Evolutionary conservation across 2,329 filamentous ascomycete genomes (phyloP), one percentile per base, ranked within the genome.

Genomic region (Fusarium irregulare): DNA sequence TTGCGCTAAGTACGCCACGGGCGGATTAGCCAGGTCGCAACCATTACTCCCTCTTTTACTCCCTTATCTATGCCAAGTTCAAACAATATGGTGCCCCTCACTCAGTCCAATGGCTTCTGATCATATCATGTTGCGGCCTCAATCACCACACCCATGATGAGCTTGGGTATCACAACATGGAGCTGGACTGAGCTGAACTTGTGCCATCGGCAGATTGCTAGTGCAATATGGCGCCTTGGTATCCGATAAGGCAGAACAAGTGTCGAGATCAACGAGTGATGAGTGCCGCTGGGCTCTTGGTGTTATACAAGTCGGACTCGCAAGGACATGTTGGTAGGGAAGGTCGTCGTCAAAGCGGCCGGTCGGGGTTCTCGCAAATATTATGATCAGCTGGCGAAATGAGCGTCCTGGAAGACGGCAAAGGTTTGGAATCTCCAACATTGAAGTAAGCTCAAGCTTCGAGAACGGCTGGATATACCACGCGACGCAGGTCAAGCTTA

Each of bases 401-500:
- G 6, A 37, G n/a, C 16, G 27, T 51, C 21, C 16, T 30, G 14
- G 40, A 28, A 30, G 14, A 50, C 27, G 30, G 11, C 20, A n/a
- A 27, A 37, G 21, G 10, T 16, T 27, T 68, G 14, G 16, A 34
- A n/a, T 12, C 13, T 37, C 34, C 13, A n/a, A 60, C 45, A 51
- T 70, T 14, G 37, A 62, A 67, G 48, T 65, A 70, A 73, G 48
- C 60, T 64, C 30, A 60, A 44, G 21, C 27, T 51, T 61, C 27
- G 40, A 64, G 50, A 60, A 65, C 16, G 16, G 12, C 20, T 13
- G 32, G 37, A 54, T 25, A 48, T 12, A 13, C 45, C 30, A 50
- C n/a, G 65, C 62, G 72, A 71, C 56, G 56, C 54, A 74, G 47
- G 68, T 51, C 73, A 62, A 66, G 54, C 62, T 75, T 75, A 75